Evolutionary conservation across 2,329 filamentous ascomycete species (phyloP).

Genomic region (Penicillium vulpinum): DNA sequence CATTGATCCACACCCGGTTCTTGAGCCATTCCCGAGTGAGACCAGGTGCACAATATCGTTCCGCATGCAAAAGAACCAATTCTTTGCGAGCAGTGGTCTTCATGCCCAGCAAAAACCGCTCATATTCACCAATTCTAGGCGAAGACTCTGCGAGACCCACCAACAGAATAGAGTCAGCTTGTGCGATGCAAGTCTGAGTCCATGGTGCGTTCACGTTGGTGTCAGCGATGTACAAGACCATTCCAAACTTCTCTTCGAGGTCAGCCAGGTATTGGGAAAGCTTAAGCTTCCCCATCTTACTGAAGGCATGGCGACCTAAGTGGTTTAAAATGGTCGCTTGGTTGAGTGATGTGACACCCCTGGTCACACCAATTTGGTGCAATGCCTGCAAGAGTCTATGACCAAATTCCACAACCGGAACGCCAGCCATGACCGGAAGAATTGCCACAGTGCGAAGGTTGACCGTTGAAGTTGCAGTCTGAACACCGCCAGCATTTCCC

Average conservation of each 20-base stretch:
- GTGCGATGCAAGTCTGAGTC: constrained; percentile 96
- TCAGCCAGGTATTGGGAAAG: constrained; percentile 94
- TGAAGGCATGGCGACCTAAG: constrained; percentile 93
- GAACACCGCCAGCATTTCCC: constrained; percentile 53
- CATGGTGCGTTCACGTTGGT: constrained; percentile 96
- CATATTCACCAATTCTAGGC: constrained; percentile 90
- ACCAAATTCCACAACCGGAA: constrained; percentile 95
- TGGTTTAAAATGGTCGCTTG: constrained; percentile 94
- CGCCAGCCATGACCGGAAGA: constrained; percentile 83
- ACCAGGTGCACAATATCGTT: constrained; percentile 82
- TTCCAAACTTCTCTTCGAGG: constrained; percentile 92
- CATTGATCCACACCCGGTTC: constrained; percentile 96
- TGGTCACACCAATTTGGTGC: constrained; percentile 81
- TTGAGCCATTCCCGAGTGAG: constrained; percentile 85
- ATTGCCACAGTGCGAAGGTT: constrained; percentile 93
- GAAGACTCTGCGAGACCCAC: constrained; percentile 90
- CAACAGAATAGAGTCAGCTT: constrained; percentile 92
- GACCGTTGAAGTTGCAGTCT: constrained; percentile 72
- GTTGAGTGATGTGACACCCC: constrained; percentile 88
- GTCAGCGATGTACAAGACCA: constrained; percentile 94
- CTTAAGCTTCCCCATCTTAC: constrained; percentile 94
- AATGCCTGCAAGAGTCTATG: constrained; percentile 83
- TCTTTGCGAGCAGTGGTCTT: constrained; percentile 96
- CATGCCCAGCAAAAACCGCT: constrained; percentile 92
- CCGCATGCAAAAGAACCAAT: constrained; percentile 82